Conservation (phyloP, 1,139 yeast genomes). For the Geotrichum australiense region DNA sequence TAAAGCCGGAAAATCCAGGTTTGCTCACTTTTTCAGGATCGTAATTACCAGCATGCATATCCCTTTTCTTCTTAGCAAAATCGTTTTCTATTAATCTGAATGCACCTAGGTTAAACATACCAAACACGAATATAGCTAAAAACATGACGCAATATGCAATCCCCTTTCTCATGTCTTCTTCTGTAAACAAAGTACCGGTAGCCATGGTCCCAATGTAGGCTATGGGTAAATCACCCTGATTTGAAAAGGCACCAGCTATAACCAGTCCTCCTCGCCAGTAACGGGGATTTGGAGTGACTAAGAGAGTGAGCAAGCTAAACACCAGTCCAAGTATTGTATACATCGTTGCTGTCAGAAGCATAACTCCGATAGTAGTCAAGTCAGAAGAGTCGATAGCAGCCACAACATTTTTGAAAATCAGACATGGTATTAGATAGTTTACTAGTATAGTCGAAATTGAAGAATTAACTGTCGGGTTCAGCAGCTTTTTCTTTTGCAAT, state of each 20-base stretch:
- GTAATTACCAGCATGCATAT: conserved; percentile 8
- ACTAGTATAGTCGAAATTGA: conserved; percentile 69
- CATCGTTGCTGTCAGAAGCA: conserved; percentile 57
- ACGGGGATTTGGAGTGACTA: conserved; percentile 49
- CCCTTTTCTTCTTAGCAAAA: conserved; percentile 33
- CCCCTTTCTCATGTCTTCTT: conserved; percentile 64
- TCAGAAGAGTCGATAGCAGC: conserved; percentile 61
- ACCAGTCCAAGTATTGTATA: conserved; percentile 30
- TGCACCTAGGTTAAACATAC: conserved; percentile 72
- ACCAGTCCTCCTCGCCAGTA: conserved; percentile 73
- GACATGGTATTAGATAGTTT: conserved; percentile 67
- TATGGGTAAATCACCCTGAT: conserved; percentile 73
- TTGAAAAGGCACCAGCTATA: conserved; percentile 62
- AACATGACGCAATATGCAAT: conserved; percentile 82
- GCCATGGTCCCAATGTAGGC: conserved; percentile 81
- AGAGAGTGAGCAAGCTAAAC: conserved; percentile 30
- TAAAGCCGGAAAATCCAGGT: not conserved
- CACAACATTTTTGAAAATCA: conserved; percentile 72
- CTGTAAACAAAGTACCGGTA: conserved; percentile 52
- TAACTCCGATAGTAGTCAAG: conserved; percentile 67
- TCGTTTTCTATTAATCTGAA: conserved; percentile 66
- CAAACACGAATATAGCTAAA: conserved; percentile 60
- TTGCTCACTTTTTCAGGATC: conserved; percentile 4
- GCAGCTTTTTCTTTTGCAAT: conserved; percentile 54
- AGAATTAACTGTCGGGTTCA: conserved; percentile 58